Evolutionary conservation across 1,284 basidiomycete genomes (phyloP).

Genomic region (Mycena citricolor): DNA sequence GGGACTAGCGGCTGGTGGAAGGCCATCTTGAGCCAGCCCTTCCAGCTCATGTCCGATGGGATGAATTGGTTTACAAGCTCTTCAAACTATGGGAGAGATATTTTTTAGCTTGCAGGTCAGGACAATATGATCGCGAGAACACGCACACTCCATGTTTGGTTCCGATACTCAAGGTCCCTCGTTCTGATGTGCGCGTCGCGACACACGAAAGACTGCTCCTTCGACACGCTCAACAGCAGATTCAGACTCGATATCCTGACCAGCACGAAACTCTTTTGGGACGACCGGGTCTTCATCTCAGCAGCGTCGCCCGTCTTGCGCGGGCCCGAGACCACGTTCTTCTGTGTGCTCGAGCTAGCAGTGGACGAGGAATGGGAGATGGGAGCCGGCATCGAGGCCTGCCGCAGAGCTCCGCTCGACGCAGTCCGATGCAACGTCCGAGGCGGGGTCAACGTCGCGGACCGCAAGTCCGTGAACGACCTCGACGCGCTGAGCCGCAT

Average conservation of each 20-base stretch:
- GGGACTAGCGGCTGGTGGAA: conserved; percentile 75
- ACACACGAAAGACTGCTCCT: conserved; percentile 71
- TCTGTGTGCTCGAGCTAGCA: conserved; percentile 21
- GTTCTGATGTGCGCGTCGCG: conserved; percentile 73
- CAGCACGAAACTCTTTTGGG: conserved; percentile 82
- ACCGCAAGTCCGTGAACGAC: conserved; percentile 69
- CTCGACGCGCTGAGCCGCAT: conserved; percentile 57
- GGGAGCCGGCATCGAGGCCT: conserved; percentile 5
- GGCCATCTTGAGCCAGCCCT: conserved; percentile 80
- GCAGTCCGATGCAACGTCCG: conserved; percentile 16
- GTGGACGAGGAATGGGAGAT: conserved; percentile 14
- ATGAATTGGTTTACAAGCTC: conserved; percentile 82
- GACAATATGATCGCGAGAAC: not conserved
- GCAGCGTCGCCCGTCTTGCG: conserved; percentile 51
- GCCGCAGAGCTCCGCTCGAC: conserved; percentile 16
- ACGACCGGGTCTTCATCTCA: conserved; percentile 76
- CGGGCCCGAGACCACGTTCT: conserved; percentile 22
- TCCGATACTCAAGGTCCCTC: conserved; percentile 76
- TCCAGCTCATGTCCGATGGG: conserved; percentile 73
- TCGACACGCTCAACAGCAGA: conserved; percentile 66
- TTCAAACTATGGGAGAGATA: conserved; percentile 56
- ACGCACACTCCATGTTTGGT: conserved; percentile 85
- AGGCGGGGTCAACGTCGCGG: conserved; percentile 14
- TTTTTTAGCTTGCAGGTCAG: conserved; percentile 8
- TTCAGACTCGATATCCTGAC: conserved; percentile 76